Evolutionary conservation across 2,329 filamentous ascomycete genomes (phyloP), one percentile per base, ranked within the genome.

Genomic region (Xylariaceae sp.): DNA sequence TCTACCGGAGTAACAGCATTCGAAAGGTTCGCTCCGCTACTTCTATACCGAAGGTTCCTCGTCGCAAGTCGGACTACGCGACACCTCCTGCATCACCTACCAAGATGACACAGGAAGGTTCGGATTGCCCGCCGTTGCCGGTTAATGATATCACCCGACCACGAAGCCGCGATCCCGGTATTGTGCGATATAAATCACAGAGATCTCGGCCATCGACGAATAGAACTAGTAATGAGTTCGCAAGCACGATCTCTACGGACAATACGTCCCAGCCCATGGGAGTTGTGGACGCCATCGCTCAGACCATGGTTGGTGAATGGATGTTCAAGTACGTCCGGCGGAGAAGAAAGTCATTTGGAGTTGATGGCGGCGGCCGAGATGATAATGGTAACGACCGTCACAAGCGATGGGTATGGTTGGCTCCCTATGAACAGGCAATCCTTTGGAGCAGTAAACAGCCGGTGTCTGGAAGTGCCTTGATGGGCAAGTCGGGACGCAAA

Each of bases 371-470:
- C 65, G 82, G 80, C 61, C 81, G 82, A 41, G 86, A 92, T 69
- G 85, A 89, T 63, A 88, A 80, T 63, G 86, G 89, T 74, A 86
- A 85, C 64, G 87, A 88, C 65, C 88, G 94, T 35, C 94, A 99
- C 73, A 97, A 92, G 77, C 84, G 94, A 73, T 99, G 94, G 94
- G 94, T 99, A 1, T 99, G 94, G 94, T 83, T 99, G 64, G 94
- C 93, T 15, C 94, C 94, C 2, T 97, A 99, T 71, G 94, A 99
- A 75, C 83, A 92, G 63, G 88, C 93, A 10, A 93, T 99, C 61
- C 90, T 99, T 74, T 99, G 94, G 94, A 97, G 93, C 74, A 96
- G 89, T 80, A 97, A 96, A 79, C 94, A 99, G 75, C 94, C 94
- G 13, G 90, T 87, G 8, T 91, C 87, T 67, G 92, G 92, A 37